Conservation (phyloP, 345 rosid genomes). For the Anacardium occidentale region DNA sequence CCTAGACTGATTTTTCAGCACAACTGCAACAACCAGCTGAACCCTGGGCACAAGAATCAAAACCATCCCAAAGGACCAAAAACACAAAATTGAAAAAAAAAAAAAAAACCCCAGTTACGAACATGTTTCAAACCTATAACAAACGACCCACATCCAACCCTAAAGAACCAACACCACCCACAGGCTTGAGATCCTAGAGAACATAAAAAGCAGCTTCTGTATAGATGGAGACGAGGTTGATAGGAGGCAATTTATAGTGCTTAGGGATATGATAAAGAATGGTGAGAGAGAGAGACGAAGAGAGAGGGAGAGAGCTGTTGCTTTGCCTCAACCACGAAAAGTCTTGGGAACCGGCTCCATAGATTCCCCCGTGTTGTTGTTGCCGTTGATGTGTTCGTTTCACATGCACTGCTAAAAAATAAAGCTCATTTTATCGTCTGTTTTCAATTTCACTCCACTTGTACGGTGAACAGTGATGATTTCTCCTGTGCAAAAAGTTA, state of each 20-base stretch:
- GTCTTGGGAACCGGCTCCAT: conserved; percentile 29
- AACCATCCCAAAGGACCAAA: neutral
- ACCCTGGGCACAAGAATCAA: neutral
- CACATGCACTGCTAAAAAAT: conserved; percentile 2
- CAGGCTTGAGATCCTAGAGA: neutral
- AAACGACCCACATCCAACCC: neutral
- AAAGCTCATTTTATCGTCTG: neutral
- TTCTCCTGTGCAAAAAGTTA: neutral
- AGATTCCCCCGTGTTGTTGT: conserved; percentile 16
- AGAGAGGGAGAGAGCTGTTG: conserved; percentile 3
- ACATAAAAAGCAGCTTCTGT: neutral
- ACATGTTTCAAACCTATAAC: neutral
- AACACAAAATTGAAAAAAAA: too few relatives aligned
- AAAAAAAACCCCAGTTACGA: too few relatives aligned
- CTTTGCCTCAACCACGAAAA: neutral
- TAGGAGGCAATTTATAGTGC: neutral
- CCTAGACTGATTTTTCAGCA: neutral
- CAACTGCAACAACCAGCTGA: neutral
- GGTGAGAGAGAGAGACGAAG: conserved; percentile 15
- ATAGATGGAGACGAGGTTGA: neutral
- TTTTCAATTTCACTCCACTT: neutral
- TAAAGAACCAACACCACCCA: neutral
- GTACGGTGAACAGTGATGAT: neutral
- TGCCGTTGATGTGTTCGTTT: neutral
- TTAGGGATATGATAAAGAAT: neutral